Evolutionary conservation across 2,329 filamentous ascomycete genomes (phyloP), one percentile per base, ranked within the genome.

Genomic region (Pleurostoma richardsiae): DNA sequence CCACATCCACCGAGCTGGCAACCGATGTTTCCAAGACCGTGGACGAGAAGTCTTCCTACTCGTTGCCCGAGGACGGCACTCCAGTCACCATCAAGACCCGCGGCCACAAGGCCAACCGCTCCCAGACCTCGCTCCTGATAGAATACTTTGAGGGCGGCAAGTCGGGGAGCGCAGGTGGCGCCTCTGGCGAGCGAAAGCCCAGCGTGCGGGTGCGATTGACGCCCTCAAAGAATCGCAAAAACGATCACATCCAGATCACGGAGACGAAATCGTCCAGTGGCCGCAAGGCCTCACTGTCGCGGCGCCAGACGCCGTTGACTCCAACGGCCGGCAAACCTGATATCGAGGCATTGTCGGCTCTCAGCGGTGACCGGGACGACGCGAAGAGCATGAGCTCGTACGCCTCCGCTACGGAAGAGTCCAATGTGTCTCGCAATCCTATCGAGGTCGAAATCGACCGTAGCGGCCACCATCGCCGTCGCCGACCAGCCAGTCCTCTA

Each of bases 131-230:
- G 47, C 76, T 96, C 55, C 76, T 96, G 58, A 96, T 96, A 59
- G 91, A 96, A 70, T 96, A 95, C 68, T 96, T 95, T 60, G 91
- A 96, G 69, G 88, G 83, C 55, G 82, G 85, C 52, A 91, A 88
- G 65, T 49, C 56, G 40, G 61, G 61, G 46, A 68, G 75, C 48
- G 72, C 74, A 53, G 63, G 69, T n/a, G 64, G 69, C 39, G 71
- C 79, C 47, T 75, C 74, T 57, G 74, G 74, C 56, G 79, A 82
- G 56, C 85, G 86, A 57, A 84, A 87, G 56, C 90, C 91, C 10
- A 95, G 90, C 63, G 89, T 96, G 45, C 80, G 79, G 61, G 76
- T 87, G 67, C 79, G 82, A 69, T 79, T 96, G 52, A 95, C 89
- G 10, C 91, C 91, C 10, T 90, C 87, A 57, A 84, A 82, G 64